A percentile compares a stretch with the other conserved stretches of the same genome.
phyloP scores from a whole-genome alignment of 805 yeast species.

The Nematodospora valgi region DNA sequence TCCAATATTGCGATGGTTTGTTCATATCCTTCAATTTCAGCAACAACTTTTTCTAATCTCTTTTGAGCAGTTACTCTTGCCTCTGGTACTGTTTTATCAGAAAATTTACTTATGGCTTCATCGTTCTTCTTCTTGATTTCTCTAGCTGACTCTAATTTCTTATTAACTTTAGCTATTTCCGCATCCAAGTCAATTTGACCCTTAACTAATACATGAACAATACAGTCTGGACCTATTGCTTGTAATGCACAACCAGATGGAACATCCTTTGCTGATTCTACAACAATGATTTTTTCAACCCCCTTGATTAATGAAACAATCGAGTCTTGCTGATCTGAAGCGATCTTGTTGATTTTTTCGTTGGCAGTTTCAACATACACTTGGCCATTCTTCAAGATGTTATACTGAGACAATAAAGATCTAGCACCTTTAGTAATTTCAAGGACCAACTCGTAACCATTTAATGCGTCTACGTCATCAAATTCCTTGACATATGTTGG shows the following conservation, averaged over 20 bases:
- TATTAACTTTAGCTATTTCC: conserved; percentile 78
- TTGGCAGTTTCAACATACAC: conserved; percentile 73
- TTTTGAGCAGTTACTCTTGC: conserved; percentile 74
- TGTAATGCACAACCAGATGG: conserved; percentile 91
- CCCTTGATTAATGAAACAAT: conserved; percentile 91
- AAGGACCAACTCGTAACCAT: conserved; percentile 79
- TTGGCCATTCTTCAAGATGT: conserved; percentile 82
- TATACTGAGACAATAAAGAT: conserved; percentile 87
- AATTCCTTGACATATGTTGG: conserved; percentile 64
- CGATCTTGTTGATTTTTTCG: conserved; percentile 46
- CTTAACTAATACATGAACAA: conserved; percentile 87
- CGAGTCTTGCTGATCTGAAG: conserved; percentile 72
- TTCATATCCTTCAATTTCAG: conserved; percentile 88
- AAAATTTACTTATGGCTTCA: conserved; percentile 79
- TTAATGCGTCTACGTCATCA: conserved; percentile 60
- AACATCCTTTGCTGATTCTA: conserved; percentile 49
- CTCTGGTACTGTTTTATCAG: conserved; percentile 75
- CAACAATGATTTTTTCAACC: conserved; percentile 69
- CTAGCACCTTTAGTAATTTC: conserved; percentile 88
- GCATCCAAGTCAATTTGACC: conserved; percentile 92
- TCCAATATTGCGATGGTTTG: conserved; percentile 83
- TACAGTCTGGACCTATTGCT: conserved; percentile 75
- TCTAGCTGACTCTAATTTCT: conserved; percentile 66
- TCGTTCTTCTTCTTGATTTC: conserved; percentile 58
- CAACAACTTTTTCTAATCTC: conserved; percentile 65